phyloP scores from a whole-genome alignment of 2,329 filamentous ascomycete genomes.

The Nemania abortiva region DNA sequence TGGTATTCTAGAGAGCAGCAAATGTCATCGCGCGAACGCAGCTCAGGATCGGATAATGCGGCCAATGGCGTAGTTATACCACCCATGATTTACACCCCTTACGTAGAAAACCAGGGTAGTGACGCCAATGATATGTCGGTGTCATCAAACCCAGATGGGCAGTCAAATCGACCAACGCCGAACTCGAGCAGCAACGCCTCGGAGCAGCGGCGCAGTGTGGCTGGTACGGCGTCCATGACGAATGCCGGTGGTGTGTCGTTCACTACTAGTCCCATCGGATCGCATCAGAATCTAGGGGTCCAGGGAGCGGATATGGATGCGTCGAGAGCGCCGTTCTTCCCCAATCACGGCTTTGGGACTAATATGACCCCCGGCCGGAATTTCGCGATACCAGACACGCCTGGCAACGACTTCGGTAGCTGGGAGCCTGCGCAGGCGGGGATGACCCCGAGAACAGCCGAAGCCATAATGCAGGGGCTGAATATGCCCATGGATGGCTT shows the following conservation, averaged over 20 bases:
- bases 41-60: conserved; percentile 38
- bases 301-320: conserved; percentile 54
- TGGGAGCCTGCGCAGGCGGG: conserved; percentile 61
- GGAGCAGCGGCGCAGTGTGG: conserved; percentile 54
- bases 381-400: conserved; percentile 54
- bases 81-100: conserved; percentile 48
- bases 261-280: conserved; percentile 63
- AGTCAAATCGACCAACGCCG: conserved; percentile 69
- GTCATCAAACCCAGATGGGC: conserved; percentile 62
- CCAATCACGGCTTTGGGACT: conserved; percentile 54
- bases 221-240: conserved; percentile 50
- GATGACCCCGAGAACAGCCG: conserved; percentile 65
- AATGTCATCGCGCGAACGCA: conserved; percentile 50
- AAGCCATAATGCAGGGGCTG: conserved; percentile 68
- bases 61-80: conserved; percentile 24
- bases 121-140: conserved; percentile 62
- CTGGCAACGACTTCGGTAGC: conserved; percentile 57
- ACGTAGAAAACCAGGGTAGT: conserved; percentile 57
- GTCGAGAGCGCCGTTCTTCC: conserved; percentile 56
- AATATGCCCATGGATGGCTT: conserved; percentile 69
- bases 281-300: conserved; percentile 57
- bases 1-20: conserved; percentile 58
- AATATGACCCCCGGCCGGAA: conserved; percentile 53
- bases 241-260: conserved; percentile 62
- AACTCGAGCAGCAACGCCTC: conserved; percentile 66